Percentiles rank a stretch among this genome's conserved stretches.
phyloP scores from a whole-genome alignment of 345 rosid species.

The Citrus sp. region DNA sequence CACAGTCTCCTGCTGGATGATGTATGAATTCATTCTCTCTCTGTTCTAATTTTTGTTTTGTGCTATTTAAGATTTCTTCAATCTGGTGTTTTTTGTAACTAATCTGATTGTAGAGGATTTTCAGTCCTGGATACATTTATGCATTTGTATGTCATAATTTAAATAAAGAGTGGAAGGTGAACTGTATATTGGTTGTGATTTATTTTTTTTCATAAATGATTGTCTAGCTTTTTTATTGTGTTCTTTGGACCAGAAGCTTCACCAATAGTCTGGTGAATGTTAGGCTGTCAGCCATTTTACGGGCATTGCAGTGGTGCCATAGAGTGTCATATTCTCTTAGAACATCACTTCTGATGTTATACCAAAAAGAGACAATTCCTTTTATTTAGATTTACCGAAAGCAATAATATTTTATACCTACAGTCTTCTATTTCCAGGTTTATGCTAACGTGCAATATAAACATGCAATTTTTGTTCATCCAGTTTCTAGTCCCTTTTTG shows the following conservation, averaged over 20 bases:
- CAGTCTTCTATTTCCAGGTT: neutral
- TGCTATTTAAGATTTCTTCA: neutral
- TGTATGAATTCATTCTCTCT: slow-evolving; percentile 35
- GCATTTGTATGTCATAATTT: neutral
- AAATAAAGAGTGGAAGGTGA: neutral
- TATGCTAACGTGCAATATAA: neutral
- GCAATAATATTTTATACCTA: neutral
- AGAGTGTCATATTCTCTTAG: neutral
- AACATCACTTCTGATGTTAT: neutral
- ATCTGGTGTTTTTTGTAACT: neutral
- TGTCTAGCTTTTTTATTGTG: neutral
- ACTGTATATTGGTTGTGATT: neutral
- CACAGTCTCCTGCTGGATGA: slow-evolving; percentile 96
- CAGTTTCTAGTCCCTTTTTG: neutral
- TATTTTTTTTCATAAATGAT: neutral
- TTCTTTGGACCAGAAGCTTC: neutral
- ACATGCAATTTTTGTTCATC: neutral
- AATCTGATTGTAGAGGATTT: neutral
- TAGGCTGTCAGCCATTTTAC: neutral
- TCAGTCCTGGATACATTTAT: neutral
- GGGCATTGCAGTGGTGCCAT: neutral
- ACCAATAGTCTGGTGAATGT: neutral
- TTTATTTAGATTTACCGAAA: neutral
- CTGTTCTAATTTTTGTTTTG: neutral
- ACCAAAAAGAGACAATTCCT: neutral